Conservation (phyloP, 73 alveolate species). For the Symbiodinium pilosum region DNA sequence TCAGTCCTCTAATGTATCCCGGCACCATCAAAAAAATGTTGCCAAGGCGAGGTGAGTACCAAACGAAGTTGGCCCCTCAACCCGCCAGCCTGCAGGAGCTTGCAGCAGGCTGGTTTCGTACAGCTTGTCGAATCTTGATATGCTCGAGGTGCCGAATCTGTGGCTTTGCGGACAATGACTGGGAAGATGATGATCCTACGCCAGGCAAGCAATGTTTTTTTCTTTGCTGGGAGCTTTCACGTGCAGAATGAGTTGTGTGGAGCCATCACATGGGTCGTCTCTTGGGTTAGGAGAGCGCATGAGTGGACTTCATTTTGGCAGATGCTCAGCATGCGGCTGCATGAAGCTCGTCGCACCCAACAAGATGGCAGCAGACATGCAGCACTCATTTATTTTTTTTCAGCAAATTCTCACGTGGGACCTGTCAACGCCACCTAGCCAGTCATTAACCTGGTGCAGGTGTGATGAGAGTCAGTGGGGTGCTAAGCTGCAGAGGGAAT, state of each 20-base stretch:
- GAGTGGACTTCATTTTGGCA: too few relatives aligned
- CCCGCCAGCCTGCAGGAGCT: background rate
- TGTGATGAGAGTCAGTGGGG: slow-evolving; percentile 33
- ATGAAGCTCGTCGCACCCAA: too few relatives aligned
- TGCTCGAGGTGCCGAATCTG: slow-evolving; percentile 43
- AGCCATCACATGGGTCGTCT: too few relatives aligned
- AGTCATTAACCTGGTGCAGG: slow-evolving; percentile 26
- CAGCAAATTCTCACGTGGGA: too few relatives aligned
- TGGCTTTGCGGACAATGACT: slow-evolving; percentile 57
- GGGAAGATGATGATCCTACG: slow-evolving; percentile 33
- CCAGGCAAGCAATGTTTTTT: too few relatives aligned
- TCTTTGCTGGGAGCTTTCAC: background rate
- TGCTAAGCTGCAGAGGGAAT: background rate
- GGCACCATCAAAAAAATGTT: too few relatives aligned
- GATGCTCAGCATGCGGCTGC: too few relatives aligned
- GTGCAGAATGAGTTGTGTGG: too few relatives aligned
- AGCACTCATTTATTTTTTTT: too few relatives aligned
- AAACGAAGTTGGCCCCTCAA: slow-evolving; percentile 35
- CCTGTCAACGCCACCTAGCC: too few relatives aligned
- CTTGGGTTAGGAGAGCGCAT: too few relatives aligned
- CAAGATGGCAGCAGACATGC: too few relatives aligned
- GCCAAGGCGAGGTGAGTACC: slow-evolving; percentile 77
- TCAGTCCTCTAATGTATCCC: background rate
- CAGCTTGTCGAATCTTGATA: background rate
- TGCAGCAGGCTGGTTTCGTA: background rate